Conservation (phyloP, 768 basidiomycete genomes). For the Xerocomus potaroensis region DNA sequence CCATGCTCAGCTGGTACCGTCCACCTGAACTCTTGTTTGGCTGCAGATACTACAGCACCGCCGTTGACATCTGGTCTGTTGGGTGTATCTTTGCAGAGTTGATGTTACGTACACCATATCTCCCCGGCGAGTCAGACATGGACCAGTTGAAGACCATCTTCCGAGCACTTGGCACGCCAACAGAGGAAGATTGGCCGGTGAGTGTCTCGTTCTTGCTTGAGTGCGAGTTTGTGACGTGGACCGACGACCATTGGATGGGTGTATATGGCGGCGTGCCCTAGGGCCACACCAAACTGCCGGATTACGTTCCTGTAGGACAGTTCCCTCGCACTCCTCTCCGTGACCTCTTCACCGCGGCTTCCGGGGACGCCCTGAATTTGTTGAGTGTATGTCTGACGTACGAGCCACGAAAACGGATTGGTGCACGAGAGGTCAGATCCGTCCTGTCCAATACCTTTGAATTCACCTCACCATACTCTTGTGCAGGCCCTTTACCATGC, state of each 20-base stretch:
- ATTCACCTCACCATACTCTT: not conserved
- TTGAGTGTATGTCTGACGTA: conserved; percentile 76
- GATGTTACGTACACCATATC: conserved; percentile 92
- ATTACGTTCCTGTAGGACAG: conserved; percentile 82
- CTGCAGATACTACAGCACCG: conserved; percentile 83
- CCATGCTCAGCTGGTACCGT: conserved; percentile 88
- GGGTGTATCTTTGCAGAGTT: conserved; percentile 98
- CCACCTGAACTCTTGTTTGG: conserved; percentile 95
- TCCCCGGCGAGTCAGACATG: conserved; percentile 94
- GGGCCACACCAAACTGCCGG: conserved; percentile 89
- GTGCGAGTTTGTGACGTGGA: not conserved
- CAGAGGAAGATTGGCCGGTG: conserved; percentile 97
- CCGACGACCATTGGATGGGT: not conserved
- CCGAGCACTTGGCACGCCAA: conserved; percentile 91
- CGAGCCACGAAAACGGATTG: conserved; percentile 80
- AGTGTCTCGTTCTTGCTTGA: conserved; percentile 27
- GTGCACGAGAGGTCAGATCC: conserved; percentile 68
- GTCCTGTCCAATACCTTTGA: not conserved
- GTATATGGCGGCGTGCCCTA: conserved; percentile 25
- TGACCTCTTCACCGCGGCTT: conserved; percentile 89
- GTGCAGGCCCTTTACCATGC: conserved; percentile 76
- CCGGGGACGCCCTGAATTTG: conserved; percentile 78
- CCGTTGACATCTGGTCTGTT: conserved; percentile 95
- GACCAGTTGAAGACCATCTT: conserved; percentile 95
- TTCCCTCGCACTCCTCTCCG: conserved; percentile 81